Base-by-base conservation (phyloP, 768 basidiomycete species). In the Crassisporium funariophilum region DNA sequence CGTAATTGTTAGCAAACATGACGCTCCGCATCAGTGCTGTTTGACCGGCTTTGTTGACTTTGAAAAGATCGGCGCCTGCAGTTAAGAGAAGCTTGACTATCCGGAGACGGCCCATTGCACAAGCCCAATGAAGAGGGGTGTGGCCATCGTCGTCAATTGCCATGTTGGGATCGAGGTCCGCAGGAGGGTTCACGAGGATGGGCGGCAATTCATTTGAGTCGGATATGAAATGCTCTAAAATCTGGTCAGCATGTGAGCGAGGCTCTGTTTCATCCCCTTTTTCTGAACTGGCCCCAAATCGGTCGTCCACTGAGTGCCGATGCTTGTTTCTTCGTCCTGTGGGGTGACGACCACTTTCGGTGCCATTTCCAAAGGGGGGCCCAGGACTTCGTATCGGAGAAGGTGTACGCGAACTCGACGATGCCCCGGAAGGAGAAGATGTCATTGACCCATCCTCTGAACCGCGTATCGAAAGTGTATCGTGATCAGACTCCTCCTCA, bases 1-100 rank as follows among this genome's bases (percentile, higher is more conserved):
- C 97, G 64, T 99, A 99, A 65, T 98, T 99, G 68, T 99, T 99
- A 40, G 92, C 91, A 66, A 98, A 99, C 95, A 98, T 98, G 58
- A 99, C 97, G 59, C 87, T 88, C 12, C 97, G 91, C 97, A 99
- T 99, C 34, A 99, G 72, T 1, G 95, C 88, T 11, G 97, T 98
- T 67, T 98, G 97, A 3, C 97, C 97, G 9, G 92, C 83, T 60
- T 88, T 91, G 72, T 98, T 99, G 54, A 95, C 93, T 55, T 89
- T 86, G 76, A 95, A 99, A 54, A 97, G 92, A 63, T 98, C 94
- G 11, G 95, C 95, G 15, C 95, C 94, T 3, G 95, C 90, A 0
- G 91, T 88, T 33, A 99, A 76, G 20, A 99, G 78, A 6, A 98
- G 76, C 64, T 98, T 98, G 58, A 98, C 93, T 51, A 98, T 88